Conservation (phyloP, 2,329 filamentous ascomycete genomes). For the Coleophoma cylindrospora region DNA sequence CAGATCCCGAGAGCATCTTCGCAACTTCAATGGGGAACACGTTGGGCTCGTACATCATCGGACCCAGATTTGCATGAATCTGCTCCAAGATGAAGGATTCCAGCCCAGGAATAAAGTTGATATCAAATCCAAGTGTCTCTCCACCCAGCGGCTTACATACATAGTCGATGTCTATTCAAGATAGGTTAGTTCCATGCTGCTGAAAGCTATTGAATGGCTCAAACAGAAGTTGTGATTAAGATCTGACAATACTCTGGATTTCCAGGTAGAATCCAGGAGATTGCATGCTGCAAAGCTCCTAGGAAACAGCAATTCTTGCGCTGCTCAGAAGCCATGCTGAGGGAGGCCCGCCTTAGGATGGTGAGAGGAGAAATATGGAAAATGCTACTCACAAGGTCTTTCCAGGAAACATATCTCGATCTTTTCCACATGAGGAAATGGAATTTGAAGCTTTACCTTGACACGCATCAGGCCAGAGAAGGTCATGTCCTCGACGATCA, state of each 20-base stretch:
- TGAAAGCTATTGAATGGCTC: neutral
- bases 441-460: constrained; percentile 94
- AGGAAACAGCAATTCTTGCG: too few species aligned
- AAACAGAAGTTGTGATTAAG: neutral
- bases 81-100: constrained; percentile 93
- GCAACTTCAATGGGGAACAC: constrained; percentile 98
- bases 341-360: too few species aligned
- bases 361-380: neutral
- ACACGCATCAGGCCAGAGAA: constrained; percentile 94
- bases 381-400: constrained; percentile 44
- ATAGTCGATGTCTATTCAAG: constrained; percentile 69
- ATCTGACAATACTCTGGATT: too few species aligned
- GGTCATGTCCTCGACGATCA: constrained; percentile 97
- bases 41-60: constrained; percentile 98
- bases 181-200: constrained; percentile 1
- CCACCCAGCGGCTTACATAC: constrained; percentile 97
- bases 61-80: constrained; percentile 87
- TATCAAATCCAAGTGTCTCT: constrained; percentile 93
- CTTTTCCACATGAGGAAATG: constrained; percentile 92
- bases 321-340: too few species aligned
- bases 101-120: constrained; percentile 96
- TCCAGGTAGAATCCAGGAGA: too few species aligned
- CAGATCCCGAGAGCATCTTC: constrained; percentile 92
- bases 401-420: constrained; percentile 94
- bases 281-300: too few species aligned